phyloP scores from a whole-genome alignment of 768 basidiomycete genomes.

The Boletus rex-veris region DNA sequence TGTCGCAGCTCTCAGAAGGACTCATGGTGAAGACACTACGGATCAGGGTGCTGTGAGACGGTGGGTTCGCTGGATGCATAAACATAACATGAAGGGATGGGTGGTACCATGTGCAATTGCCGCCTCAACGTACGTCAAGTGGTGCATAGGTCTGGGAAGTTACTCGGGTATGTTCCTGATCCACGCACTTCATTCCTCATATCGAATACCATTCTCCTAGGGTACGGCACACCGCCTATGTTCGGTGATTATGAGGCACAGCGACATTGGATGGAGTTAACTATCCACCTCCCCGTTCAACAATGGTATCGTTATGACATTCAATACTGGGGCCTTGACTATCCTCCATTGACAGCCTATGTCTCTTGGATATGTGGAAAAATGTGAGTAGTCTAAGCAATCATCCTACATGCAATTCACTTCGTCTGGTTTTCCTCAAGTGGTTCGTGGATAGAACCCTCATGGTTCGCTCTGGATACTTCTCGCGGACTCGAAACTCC shows the following conservation, averaged over 20 bases:
- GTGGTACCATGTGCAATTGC: constrained; percentile 56
- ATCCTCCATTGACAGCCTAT: constrained; percentile 91
- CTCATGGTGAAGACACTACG: constrained; percentile 13
- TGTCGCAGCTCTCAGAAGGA: constrained; percentile 12
- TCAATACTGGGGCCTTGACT: constrained; percentile 93
- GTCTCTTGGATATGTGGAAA: constrained; percentile 79
- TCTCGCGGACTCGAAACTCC: constrained; percentile 73
- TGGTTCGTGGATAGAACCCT: constrained; percentile 46
- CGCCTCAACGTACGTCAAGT: constrained; percentile 57
- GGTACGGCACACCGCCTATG: constrained; percentile 71
- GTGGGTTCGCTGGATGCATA: constrained; percentile 82
- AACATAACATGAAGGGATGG: constrained; percentile 54
- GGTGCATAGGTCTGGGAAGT: constrained; percentile 66
- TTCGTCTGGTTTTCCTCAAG: constrained; percentile 27
- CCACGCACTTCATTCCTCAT: not conserved
- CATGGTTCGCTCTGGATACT: constrained; percentile 67
- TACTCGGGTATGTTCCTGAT: constrained; percentile 67
- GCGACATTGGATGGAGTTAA: constrained; percentile 93
- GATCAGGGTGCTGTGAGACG: constrained; percentile 49
- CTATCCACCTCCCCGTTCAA: constrained; percentile 65
- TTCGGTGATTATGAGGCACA: constrained; percentile 94
- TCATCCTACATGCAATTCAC: constrained; percentile 1
- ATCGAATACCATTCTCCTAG: constrained; percentile 33
- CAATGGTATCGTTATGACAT: constrained; percentile 90
- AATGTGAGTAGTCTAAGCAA: constrained; percentile 48